Percentiles rank a stretch among this genome's conserved stretches.
Conservation (phyloP, 768 basidiomycete genomes). For the Clitopilus passeckerianus region DNA sequence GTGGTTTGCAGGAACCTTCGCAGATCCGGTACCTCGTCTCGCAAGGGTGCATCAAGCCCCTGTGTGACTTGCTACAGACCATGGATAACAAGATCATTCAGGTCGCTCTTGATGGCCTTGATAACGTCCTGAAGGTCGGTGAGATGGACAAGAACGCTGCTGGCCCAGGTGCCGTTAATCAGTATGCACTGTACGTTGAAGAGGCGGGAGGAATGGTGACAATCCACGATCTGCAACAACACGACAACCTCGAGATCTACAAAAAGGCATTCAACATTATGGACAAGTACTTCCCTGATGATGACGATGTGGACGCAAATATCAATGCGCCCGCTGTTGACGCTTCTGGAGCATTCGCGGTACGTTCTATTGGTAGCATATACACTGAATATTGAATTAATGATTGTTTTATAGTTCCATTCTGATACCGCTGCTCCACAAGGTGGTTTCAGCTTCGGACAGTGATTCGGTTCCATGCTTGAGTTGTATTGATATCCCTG, state of each 20-base stretch:
- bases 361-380: constrained; percentile 28
- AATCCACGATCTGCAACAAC: constrained; percentile 98
- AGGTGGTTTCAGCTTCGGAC: constrained; percentile 94
- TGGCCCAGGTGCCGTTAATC: constrained; percentile 82
- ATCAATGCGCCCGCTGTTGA: constrained; percentile 76
- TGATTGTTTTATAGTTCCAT: constrained; percentile 57
- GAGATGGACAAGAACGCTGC: constrained; percentile 86
- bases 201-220: constrained; percentile 99
- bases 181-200: constrained; percentile 92
- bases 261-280: constrained; percentile 99
- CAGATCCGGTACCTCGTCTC: constrained; percentile 98
- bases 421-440: constrained; percentile 83
- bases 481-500: constrained; percentile 2
- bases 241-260: constrained; percentile 99
- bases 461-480: constrained; percentile 31
- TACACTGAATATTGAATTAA: constrained; percentile 5
- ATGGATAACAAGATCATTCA: constrained; percentile 99
- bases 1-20: constrained; percentile 91
- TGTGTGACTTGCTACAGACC: constrained; percentile 93
- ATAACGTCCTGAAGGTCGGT: constrained; percentile 97
- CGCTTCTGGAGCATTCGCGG: constrained; percentile 68
- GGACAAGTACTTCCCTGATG: constrained; percentile 98
- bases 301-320: constrained; percentile 87
- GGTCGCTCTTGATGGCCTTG: constrained; percentile 95
- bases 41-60: constrained; percentile 97